Evolutionary conservation across 306 rosid genomes (phyloP), one percentile per base, ranked within the genome.

Genomic region (Adenanthera pavonina): DNA sequence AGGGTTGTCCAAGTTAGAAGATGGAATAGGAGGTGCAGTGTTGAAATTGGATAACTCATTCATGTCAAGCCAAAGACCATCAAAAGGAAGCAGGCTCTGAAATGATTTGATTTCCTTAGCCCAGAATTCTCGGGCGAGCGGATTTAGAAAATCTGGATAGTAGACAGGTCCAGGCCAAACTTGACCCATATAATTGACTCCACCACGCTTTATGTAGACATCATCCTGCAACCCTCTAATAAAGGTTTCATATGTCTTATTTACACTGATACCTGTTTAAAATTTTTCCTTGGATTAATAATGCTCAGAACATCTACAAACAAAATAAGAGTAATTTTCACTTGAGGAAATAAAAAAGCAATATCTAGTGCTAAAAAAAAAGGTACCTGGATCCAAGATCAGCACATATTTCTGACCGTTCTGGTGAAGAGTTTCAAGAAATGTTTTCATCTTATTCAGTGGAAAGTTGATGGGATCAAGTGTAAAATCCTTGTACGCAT

Each of bases 11-110:
- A 91, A 91, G 48, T 35, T 88, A 56, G 94, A 95, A 54, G 51
- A n/a, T 75, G 91, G 83, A 53, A 30, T 80, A 11, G 87, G 79
- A 46, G 86, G 69, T 13, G 98, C 89, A 41, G 91, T 88, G 7
- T 77, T 88, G 84, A 92, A 90, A 82, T 88, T 95, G 20, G 97
- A 83, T 52, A 90, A 0, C 73, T 95, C 98, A 66, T 95, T 95
- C 97, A 95, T 95, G 84, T 92, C 97, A 46, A 95, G 72, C 98
- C 97, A 92, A 40, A 95, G 62, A 76, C 97, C 98, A 64, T 95
- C 97, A 76, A 92, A 79, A 36, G 95, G 90, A 72, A 95, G 88
- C 34, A 74, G 59, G 17, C 84, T 91, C 40, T n/a, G 81, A 82
- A 95, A 92, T 56, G 76, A 25, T 86, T 89, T 86, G 61, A 95